A percentile compares a stretch with the other conserved stretches of the same genome.
Evolutionary conservation across 768 basidiomycete genomes (phyloP).

Genomic region (Rhizopogon vulgaris): DNA sequence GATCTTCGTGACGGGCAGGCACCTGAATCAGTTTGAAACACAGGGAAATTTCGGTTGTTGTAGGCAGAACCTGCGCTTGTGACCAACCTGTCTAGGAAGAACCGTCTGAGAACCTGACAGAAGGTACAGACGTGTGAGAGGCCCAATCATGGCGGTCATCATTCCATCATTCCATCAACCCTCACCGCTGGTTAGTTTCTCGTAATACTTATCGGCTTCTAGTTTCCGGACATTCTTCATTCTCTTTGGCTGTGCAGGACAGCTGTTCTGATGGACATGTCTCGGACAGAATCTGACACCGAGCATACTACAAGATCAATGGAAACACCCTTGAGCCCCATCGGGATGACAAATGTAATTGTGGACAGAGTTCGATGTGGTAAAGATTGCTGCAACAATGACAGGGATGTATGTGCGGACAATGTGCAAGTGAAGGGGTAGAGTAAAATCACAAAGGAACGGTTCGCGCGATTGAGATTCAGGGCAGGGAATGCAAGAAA

Average conservation of each 20-base stretch:
- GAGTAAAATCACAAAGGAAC: conserved; percentile 13
- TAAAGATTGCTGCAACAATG: conserved; percentile 42
- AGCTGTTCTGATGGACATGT: conserved; percentile 7
- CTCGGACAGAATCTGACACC: conserved; percentile 8
- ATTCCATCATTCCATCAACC: neutral
- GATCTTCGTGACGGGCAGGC: neutral
- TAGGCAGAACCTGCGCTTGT: neutral
- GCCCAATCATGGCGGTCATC: neutral
- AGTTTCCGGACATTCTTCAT: neutral
- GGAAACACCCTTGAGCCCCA: conserved; percentile 25
- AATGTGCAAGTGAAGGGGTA: conserved; percentile 22
- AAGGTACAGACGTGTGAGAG: neutral
- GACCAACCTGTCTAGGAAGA: too few relatives aligned
- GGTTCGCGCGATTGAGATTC: conserved; percentile 3
- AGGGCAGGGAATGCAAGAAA: conserved; percentile 20
- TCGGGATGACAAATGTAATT: conserved; percentile 24
- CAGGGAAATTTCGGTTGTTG: neutral
- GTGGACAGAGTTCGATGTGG: conserved; percentile 34
- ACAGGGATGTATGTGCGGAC: conserved; percentile 27
- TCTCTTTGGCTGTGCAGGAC: conserved; percentile 10
- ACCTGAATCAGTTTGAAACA: neutral
- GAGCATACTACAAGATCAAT: conserved; percentile 3
- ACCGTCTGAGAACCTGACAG: neutral
- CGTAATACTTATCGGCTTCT: neutral
- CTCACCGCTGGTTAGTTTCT: neutral